Percentiles rank a stretch among this genome's conserved stretches.
These are phyloP conservation scores for Fraxinus albicans DNA, from an alignment of 305 asterid species.

Conservation along the genomic window DNA sequence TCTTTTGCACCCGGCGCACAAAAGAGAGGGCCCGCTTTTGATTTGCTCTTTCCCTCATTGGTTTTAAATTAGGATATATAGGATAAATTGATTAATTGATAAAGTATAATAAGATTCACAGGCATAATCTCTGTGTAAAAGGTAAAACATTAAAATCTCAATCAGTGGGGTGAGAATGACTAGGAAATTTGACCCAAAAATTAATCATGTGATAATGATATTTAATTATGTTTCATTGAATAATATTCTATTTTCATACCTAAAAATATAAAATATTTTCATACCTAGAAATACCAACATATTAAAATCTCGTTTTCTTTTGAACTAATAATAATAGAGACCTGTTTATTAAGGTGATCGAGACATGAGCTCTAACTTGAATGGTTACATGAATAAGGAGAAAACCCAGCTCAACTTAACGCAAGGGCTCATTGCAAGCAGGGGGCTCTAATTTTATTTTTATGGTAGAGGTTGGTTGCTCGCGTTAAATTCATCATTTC, in stretches of 20 bases:
- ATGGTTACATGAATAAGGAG: background rate
- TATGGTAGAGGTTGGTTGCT: background rate
- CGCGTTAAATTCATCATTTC: no score
- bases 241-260: background rate
- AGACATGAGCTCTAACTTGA: background rate
- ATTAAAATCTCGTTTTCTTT: background rate
- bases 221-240: constrained; percentile 18
- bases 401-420: background rate
- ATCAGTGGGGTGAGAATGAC: constrained; percentile 43
- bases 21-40: constrained; percentile 10
- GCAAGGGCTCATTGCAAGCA: background rate
- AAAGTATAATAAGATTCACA: constrained; percentile 32
- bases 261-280: background rate
- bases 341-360: background rate
- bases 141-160: constrained; percentile 45
- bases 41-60: background rate
- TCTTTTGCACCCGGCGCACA: constrained; percentile 37
- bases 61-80: background rate
- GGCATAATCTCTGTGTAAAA: constrained; percentile 40
- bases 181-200: constrained; percentile 44
- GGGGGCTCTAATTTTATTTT: background rate
- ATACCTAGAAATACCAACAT: background rate
- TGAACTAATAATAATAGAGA: background rate
- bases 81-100: constrained; percentile 26
- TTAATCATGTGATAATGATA: constrained; percentile 27